These are phyloP conservation scores for Candida sanyiensis DNA, from an alignment of 805 yeast genomes.

Conservation along the genomic window DNA sequence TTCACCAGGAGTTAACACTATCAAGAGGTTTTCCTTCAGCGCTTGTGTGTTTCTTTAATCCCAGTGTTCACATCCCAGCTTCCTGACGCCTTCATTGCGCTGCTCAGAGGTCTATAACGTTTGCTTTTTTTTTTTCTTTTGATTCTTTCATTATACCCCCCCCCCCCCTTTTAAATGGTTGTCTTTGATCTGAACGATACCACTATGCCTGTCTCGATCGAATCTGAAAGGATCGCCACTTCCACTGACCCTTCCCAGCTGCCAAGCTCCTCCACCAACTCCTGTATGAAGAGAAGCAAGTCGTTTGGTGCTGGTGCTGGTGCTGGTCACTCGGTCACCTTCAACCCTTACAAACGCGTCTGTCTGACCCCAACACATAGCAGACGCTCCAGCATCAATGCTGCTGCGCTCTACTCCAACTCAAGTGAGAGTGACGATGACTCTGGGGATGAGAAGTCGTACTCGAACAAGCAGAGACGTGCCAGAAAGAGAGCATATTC, in stretches of 20 bases:
- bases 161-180: background rate
- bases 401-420: conserved; percentile 17
- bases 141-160: background rate
- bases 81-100: conserved; percentile 29
- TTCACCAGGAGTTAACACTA: background rate
- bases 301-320: conserved; percentile 17
- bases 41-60: conserved; percentile 1
- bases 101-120: conserved; percentile 20
- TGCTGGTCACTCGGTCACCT: conserved; percentile 12
- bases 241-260: too few relatives aligned
- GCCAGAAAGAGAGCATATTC: conserved; percentile 26
- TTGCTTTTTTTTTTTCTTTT: background rate
- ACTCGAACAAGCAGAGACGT: conserved; percentile 22
- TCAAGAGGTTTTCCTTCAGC: conserved; percentile 3
- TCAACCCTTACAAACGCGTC: conserved; percentile 21
- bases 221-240: background rate
- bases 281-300: conserved; percentile 13
- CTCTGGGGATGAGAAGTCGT: conserved; percentile 20
- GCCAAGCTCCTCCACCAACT: background rate
- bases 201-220: conserved; percentile 3
- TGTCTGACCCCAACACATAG: conserved; percentile 19
- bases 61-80: background rate
- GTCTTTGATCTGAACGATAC: background rate
- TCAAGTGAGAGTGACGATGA: conserved; percentile 19
- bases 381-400: conserved; percentile 19